Base-by-base conservation (phyloP, 768 basidiomycete species). In the Coprinopsis cinerea region DNA sequence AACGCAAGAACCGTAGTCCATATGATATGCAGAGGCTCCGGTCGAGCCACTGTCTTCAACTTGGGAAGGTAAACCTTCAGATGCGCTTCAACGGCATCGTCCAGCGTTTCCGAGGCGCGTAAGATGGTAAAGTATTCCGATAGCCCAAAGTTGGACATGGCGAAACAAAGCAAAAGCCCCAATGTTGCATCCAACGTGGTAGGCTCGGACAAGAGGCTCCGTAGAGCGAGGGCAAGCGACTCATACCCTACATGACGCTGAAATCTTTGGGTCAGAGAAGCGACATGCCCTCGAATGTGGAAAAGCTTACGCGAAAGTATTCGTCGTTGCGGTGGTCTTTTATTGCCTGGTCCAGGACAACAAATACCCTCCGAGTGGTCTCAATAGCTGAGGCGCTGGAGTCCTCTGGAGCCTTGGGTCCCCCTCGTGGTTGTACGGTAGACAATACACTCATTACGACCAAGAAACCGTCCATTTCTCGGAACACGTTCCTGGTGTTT, bases 391-490 rank as follows among this genome's bases (percentile, higher is more conserved):
- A 30, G 71, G 70, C 52, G 72, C 70, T 3, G 67, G 67, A 40
- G 69, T 70, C 2, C 65, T 61, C 1, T 70, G 62, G 2, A 66
- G 57, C 17, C 63, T 56, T 26, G 63, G 55, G 27, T 28, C 15
- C 22, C 13, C 15, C 20, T 14, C 62, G 56, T 22, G 69, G 67
- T 46, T 74, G 63, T 0, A 85, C 64, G 0, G 78, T 79, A 1
- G 87, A 85, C 3, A 92, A 69, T 25, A 85, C 74, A 56, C 79
- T 86, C 67, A 90, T 81, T 26, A 90, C 67, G 9, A 81, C 76
- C 17, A 91, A 69, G 61, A 90, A 91, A 0, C 90, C 90, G 53
- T 92, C 90, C 58, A 85, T 70, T 58, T 90, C 86, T 3, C 90
- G 74, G 63, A 92, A 92, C 17, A 83, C 81, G 49, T 84, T 82